Evolutionary conservation across 108 stramenopile genomes (phyloP).

Genomic region (Fragilaria radians): DNA sequence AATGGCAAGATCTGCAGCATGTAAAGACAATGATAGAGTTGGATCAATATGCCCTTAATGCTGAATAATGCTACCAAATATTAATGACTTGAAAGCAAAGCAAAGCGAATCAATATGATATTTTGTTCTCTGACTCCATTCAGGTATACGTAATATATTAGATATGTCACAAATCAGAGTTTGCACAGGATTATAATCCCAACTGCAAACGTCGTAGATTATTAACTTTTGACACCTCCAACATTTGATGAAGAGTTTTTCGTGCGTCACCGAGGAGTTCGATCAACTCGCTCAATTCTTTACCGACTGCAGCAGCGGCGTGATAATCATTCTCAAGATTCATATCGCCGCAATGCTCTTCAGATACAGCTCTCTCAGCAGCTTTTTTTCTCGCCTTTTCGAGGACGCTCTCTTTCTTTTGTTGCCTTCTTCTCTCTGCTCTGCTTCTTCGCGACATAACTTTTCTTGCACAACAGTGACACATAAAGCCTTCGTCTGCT

Average conservation of each 20-base stretch:
- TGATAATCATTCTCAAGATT: conserved; percentile 51
- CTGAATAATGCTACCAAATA: too few species aligned
- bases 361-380: conserved; percentile 6
- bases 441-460: conserved; percentile 43
- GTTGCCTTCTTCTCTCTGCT: conserved; percentile 58
- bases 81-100: too few species aligned
- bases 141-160: too few species aligned
- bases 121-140: too few species aligned
- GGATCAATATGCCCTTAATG: too few species aligned
- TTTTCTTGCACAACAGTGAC: conserved; percentile 49
- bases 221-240: conserved; percentile 48
- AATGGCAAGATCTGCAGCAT: too few species aligned
- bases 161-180: too few species aligned
- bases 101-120: too few species aligned
- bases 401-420: conserved; percentile 45
- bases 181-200: not conserved
- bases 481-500: conserved; percentile 72
- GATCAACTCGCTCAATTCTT: conserved; percentile 57
- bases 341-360: conserved; percentile 8
- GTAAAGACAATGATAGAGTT: too few species aligned
- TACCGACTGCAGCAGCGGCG: conserved; percentile 51
- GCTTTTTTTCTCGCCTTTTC: conserved; percentile 8
- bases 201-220: conserved; percentile 36
- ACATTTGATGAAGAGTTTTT: conserved; percentile 37
- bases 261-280: conserved; percentile 73